A percentile compares a stretch with the other conserved stretches of the same genome.
Evolutionary conservation across 2,329 filamentous ascomycete genomes (phyloP).

Genomic region (Fusarium camptoceras): DNA sequence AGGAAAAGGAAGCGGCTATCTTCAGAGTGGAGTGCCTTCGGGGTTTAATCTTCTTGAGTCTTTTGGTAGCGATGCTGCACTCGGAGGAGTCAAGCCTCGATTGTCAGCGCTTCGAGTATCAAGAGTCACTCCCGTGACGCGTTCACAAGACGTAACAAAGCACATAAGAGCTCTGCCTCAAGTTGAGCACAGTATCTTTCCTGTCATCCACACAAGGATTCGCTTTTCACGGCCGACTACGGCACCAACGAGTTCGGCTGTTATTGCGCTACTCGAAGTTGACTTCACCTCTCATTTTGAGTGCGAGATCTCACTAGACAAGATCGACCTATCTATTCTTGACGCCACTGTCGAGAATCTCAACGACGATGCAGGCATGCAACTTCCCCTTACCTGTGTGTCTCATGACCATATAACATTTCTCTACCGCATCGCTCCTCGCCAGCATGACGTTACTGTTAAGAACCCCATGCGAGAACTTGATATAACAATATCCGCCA

Average conservation of each 20-base stretch:
- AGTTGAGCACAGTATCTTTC: slow-evolving; percentile 72
- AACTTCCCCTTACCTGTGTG: slow-evolving; percentile 70
- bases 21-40: slow-evolving; percentile 75
- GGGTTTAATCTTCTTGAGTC: slow-evolving; percentile 83
- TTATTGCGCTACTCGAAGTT: slow-evolving; percentile 78
- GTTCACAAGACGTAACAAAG: slow-evolving; percentile 69
- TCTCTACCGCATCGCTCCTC: slow-evolving; percentile 73
- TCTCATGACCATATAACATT: slow-evolving; percentile 82
- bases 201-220: slow-evolving; percentile 78
- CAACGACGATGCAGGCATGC: slow-evolving; percentile 60
- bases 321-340: slow-evolving; percentile 67
- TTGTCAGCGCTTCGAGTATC: slow-evolving; percentile 81
- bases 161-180: slow-evolving; percentile 74
- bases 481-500: slow-evolving; percentile 70
- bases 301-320: slow-evolving; percentile 72
- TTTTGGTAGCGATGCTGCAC: slow-evolving; percentile 73
- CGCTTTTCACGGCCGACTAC: slow-evolving; percentile 75
- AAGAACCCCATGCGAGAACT: slow-evolving; percentile 65
- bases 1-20: slow-evolving; percentile 67
- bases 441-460: slow-evolving; percentile 57
- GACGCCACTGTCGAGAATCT: slow-evolving; percentile 71
- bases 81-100: slow-evolving; percentile 71
- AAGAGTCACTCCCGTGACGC: slow-evolving; percentile 75
- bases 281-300: slow-evolving; percentile 79
- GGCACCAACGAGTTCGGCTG: slow-evolving; percentile 66